These are phyloP conservation scores for Saccharomyces hybrid DNA, from an alignment of 1,139 yeast genomes.

Conservation along the genomic window DNA sequence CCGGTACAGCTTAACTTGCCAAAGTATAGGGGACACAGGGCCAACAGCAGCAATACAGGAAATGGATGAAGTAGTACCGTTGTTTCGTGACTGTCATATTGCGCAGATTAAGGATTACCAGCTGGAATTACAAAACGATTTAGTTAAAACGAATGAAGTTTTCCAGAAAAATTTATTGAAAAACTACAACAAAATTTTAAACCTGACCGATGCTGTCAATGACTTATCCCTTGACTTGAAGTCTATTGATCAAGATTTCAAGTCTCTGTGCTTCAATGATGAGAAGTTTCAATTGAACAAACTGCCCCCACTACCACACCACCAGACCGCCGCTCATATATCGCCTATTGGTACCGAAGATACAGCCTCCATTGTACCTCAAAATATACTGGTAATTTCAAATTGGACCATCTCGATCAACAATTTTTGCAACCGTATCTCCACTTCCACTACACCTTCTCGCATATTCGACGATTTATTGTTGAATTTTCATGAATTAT, in stretches of 20 bases:
- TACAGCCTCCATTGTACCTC: neutral
- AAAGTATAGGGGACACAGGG: too few relatives aligned
- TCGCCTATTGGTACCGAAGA: neutral
- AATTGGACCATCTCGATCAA: conserved; percentile 5
- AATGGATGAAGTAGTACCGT: conserved; percentile 4
- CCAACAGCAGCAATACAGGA: neutral
- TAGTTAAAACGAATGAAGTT: conserved; percentile 9
- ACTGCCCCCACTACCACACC: conserved; percentile 7
- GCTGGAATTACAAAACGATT: conserved; percentile 6
- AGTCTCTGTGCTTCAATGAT: conserved; percentile 29
- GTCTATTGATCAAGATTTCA: conserved; percentile 19
- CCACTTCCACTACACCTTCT: neutral
- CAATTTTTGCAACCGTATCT: neutral
- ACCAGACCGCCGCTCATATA: neutral
- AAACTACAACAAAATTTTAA: conserved; percentile 22
- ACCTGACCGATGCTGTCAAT: conserved; percentile 19
- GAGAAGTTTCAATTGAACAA: conserved; percentile 19
- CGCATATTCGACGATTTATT: conserved; percentile 3
- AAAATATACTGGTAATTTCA: neutral
- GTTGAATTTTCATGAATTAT: neutral
- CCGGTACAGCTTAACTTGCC: neutral
- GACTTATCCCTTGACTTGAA: conserved; percentile 13
- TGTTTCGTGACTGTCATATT: conserved; percentile 8
- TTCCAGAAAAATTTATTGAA: conserved; percentile 16
- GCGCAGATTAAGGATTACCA: conserved; percentile 10